Evolutionary conservation across 768 basidiomycete genomes (phyloP).

Genomic region (Royoungia palumana): DNA sequence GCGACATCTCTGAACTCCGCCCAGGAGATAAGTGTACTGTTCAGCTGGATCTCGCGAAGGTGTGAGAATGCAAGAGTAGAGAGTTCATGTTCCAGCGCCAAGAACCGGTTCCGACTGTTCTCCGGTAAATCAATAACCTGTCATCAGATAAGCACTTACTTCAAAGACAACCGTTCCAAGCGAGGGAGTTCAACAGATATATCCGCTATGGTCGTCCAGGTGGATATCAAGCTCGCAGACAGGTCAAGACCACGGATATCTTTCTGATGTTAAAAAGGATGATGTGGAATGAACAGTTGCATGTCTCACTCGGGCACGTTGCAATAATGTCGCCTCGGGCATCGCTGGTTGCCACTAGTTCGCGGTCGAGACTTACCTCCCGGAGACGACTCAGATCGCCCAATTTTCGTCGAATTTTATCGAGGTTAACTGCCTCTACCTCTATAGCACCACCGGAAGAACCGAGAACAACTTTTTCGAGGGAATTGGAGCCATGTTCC

Average conservation of each 20-base stretch:
- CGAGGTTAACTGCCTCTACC: conserved; percentile 82
- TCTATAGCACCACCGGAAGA: conserved; percentile 80
- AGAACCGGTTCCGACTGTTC: conserved; percentile 66
- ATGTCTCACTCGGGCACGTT: conserved; percentile 64
- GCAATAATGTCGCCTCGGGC: conserved; percentile 47
- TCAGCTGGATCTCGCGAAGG: conserved; percentile 69
- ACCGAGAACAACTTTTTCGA: conserved; percentile 69
- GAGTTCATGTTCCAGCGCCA: conserved; percentile 32
- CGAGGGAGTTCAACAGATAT: conserved; percentile 60
- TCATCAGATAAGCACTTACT: conserved; percentile 52
- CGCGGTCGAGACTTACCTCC: conserved; percentile 77
- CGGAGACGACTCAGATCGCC: conserved; percentile 62
- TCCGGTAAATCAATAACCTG: conserved; percentile 15
- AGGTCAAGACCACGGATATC: conserved; percentile 80
- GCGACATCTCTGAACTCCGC: conserved; percentile 53
- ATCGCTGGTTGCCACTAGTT: conserved; percentile 54
- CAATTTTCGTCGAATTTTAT: conserved; percentile 72
- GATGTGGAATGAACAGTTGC: conserved; percentile 5
- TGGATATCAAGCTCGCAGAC: conserved; percentile 66
- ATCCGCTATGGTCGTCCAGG: conserved; percentile 64
- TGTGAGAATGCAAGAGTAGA: conserved; percentile 44
- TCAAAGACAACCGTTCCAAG: conserved; percentile 68
- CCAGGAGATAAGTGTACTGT: conserved; percentile 72
- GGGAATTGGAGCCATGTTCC: conserved; percentile 46
- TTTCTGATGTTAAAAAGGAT: conserved; percentile 31